Evolutionary conservation across 148 eudicot genomes (phyloP).

Genomic region (Agrostemma githago): DNA sequence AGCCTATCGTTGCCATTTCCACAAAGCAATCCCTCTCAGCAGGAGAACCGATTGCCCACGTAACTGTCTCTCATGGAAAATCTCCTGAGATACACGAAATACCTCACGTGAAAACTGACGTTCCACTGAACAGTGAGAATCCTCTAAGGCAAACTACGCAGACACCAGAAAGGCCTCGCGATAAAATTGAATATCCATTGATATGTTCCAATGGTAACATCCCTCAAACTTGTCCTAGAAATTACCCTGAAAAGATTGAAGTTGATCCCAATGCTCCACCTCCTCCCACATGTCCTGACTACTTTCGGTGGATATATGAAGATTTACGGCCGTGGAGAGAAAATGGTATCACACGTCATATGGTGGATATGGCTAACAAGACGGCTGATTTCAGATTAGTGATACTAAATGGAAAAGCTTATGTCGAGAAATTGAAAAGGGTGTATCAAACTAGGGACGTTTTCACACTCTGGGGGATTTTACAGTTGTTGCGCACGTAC

Average conservation of each 20-base stretch:
- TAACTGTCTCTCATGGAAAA: slow-evolving; percentile 8
- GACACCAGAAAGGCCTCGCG: slow-evolving; percentile 20
- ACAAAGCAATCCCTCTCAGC: slow-evolving; percentile 22
- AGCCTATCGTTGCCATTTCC: slow-evolving; percentile 39
- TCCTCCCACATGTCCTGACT: slow-evolving; percentile 57
- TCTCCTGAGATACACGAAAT: slow-evolving; percentile 11
- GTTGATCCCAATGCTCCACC: slow-evolving; percentile 31
- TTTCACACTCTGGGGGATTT: slow-evolving; percentile 71
- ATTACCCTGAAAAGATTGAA: slow-evolving; percentile 40
- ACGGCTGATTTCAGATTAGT: slow-evolving; percentile 59
- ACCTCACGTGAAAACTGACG: slow-evolving; percentile 27
- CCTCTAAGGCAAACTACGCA: slow-evolving; percentile 3
- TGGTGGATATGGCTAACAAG: slow-evolving; percentile 45
- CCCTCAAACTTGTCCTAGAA: slow-evolving; percentile 55
- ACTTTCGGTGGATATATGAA: slow-evolving; percentile 84
- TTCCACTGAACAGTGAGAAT: slow-evolving; percentile 20
- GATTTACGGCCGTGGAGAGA: slow-evolving; percentile 70
- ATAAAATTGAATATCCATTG: slow-evolving; percentile 40
- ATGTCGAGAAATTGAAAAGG: slow-evolving; percentile 42
- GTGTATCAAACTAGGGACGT: slow-evolving; percentile 57
- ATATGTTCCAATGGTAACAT: slow-evolving; percentile 38
- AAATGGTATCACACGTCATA: slow-evolving; percentile 56
- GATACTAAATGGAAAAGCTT: slow-evolving; percentile 59
- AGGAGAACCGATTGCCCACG: slow-evolving; percentile 1
- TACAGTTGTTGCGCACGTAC: slow-evolving; percentile 63